phyloP scores from a whole-genome alignment of 108 stramenopile species.

The Cyclostephanos invisitatus region DNA sequence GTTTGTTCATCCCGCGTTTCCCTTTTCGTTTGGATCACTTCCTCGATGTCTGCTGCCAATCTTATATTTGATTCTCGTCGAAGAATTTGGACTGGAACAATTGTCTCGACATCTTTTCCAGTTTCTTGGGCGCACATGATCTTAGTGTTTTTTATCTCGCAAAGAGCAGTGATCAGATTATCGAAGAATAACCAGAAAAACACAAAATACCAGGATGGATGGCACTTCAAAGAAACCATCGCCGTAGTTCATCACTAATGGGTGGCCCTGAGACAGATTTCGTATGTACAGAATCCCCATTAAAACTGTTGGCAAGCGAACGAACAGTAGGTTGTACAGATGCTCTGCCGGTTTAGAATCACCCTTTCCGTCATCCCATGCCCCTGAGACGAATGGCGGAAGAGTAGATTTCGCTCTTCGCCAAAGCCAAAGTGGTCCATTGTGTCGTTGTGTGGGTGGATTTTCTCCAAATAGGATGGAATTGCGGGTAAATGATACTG shows the following conservation, averaged over 20 bases:
- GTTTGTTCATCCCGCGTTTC: no score
- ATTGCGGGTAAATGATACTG: constrained; percentile 54
- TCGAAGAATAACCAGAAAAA: constrained; percentile 57
- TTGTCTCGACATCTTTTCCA: no score
- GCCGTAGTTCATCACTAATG: constrained; percentile 62
- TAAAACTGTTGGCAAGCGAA: constrained; percentile 56
- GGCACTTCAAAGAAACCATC: constrained; percentile 57
- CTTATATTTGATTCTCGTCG: no score
- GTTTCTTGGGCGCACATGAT: no score
- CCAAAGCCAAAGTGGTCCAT: constrained; percentile 53
- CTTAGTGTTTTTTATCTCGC: no score
- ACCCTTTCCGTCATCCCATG: constrained; percentile 42
- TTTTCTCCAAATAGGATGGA: constrained; percentile 68
- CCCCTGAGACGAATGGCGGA: constrained; percentile 60
- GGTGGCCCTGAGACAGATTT: constrained; percentile 57
- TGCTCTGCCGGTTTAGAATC: constrained; percentile 62
- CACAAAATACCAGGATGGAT: constrained; percentile 49
- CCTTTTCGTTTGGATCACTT: no score
- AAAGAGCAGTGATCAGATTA: no score
- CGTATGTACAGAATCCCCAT: constrained; percentile 51
- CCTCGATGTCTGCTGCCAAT: no score
- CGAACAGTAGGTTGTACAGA: constrained; percentile 68
- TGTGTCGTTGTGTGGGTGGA: constrained; percentile 54
- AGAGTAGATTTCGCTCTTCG: constrained; percentile 35
- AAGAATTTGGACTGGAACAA: no score